Base-by-base conservation (phyloP, 129 eudicot genomes). In the Oenanthe sinensis region DNA sequence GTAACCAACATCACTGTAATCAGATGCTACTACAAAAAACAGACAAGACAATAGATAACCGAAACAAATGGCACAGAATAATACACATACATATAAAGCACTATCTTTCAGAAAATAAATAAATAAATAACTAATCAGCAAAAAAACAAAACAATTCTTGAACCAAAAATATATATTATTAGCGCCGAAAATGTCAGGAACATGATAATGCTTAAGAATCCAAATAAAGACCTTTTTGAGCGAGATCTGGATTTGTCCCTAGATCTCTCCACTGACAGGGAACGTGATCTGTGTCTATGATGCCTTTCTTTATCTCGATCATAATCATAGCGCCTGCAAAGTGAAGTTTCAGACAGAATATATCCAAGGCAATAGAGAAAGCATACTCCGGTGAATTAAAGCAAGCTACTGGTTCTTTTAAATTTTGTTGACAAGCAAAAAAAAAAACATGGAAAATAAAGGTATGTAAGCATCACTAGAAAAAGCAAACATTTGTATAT, bases 241-340 rank as follows among this genome's bases (percentile, higher is more conserved):
- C 88, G 87, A 81, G 89, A 88, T 79, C 85, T 87, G 49, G 93
- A 83, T 46, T 81, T 69, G 45, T 84, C 88, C 49, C 85, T 79
- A 45, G 89, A 85, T 84, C 85, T 82, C 79, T 91, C 93, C 73
- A 84, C 87, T 69, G 93, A 89, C 45, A 78, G 90, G 75, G 91
- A 90, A 45, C 87, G 89, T 43, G 92, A 88, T 87, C 91, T 90
- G 74, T 80, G 89, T 63, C 91, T 85, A 71, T 88, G 86, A 67
- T 84, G 88, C 75, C 86, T 90, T 75, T 88, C 97, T 86, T 89
- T 85, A 68, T 92, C 91, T 37, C 86, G 86, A 45, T 85, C 92
- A 84, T 85, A 82, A 82, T 86, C 89, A 79, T 81, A 79, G 19
- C 77, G 85, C 90, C 97, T 90, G 93, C 81, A 81, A 69, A 82